Conservation (phyloP, 2,329 filamentous ascomycete species). For the Exophiala aquamarina region DNA sequence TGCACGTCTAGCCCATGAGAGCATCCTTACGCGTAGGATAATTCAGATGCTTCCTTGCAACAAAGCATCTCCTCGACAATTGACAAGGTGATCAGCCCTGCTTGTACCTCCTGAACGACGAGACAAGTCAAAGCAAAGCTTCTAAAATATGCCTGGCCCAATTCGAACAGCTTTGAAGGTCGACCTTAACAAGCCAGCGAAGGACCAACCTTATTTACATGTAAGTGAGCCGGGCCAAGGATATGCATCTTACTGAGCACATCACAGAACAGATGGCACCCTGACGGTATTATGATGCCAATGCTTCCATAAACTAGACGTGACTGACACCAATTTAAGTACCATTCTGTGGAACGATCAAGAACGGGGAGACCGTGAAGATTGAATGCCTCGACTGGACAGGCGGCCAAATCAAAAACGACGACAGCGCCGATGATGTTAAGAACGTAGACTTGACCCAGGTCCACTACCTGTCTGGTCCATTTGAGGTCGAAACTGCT, state of each 20-base stretch:
- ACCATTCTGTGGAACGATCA: conserved; percentile 70
- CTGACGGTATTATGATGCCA: conserved; percentile 64
- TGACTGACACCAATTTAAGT: conserved; percentile 50
- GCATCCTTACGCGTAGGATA: no score
- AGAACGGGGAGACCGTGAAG: conserved; percentile 83
- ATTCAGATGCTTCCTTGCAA: no score
- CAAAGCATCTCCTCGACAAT: background rate
- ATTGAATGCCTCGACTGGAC: conserved; percentile 88
- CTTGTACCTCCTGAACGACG: background rate
- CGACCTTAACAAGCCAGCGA: conserved; percentile 68
- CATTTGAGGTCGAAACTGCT: conserved; percentile 81
- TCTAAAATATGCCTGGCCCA: conserved; percentile 21
- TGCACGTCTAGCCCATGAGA: conserved; percentile 4
- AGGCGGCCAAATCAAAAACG: conserved; percentile 79
- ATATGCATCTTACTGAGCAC: conserved; percentile 1
- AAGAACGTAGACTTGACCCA: conserved; percentile 79
- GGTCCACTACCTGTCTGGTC: conserved; percentile 85
- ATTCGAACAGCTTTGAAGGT: conserved; percentile 74
- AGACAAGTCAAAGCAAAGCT: background rate
- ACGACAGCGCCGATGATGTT: conserved; percentile 86
- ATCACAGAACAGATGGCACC: conserved; percentile 83
- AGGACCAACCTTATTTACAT: conserved; percentile 69
- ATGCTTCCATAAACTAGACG: background rate
- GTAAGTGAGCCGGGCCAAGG: conserved; percentile 46
- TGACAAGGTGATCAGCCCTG: conserved; percentile 1